Base-by-base conservation (phyloP, 345 rosid genomes). In the Odontarrhena argentea region DNA sequence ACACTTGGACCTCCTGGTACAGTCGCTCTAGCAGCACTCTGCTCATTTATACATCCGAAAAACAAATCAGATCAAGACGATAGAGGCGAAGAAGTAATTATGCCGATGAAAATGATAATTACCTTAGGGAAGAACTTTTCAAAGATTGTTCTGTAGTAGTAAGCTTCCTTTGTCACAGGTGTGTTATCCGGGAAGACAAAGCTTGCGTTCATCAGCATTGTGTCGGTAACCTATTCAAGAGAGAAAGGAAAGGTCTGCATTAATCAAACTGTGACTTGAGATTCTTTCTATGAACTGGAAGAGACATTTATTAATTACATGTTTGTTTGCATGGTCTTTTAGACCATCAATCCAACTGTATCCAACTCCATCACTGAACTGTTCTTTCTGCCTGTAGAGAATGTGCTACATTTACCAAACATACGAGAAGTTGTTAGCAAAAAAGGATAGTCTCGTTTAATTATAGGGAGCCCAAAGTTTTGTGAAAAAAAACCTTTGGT, bases 1-100 rank as follows among this genome's bases (percentile, higher is more conserved):
- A 89, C 81, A 69, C 92, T 86, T 55, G 96, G 96, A 58, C 96
- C 96, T 72, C 91, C 92, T 45, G 96, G 96, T 57, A 89, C 96
- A 0, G 92, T 89, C 15, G 77, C 78, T 83, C 92, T 82, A 48
- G 96, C 96, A 56, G 92, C 87, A 34, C 80, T 82, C 96, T 89
- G 28, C 36, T 55, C 69, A 77, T 70, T 66, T 73, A 53, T 15
- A 79, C 26, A 51, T 13, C 43, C 60, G 28, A 63, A 24, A 67
- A 54, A 32, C 24, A 57, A 10, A 74, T 71, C 47, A 69, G 63
- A 30, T 35, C 37, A 51, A 30, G 13, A 66, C 14, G 46, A 1
- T 28, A 6, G 40, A 67, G 15, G 13, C 32, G 0, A 14, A 43
- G 3, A 30, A n/a, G 36, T 42, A 36, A 14, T 9, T 36, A 26